Conservation (phyloP, 345 rosid species). For the Rhizophora mangle region DNA sequence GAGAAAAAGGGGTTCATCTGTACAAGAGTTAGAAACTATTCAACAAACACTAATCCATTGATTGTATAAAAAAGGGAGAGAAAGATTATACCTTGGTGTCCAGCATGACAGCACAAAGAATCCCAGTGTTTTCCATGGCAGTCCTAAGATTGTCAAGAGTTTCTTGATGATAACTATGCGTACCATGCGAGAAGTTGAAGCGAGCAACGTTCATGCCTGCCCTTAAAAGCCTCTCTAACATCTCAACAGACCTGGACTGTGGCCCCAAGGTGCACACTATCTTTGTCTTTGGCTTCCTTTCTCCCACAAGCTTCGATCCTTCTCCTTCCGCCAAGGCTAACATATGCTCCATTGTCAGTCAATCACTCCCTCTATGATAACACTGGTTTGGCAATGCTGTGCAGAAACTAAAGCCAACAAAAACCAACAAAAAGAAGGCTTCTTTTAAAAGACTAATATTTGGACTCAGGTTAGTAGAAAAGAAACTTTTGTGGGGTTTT, state of each 20-base stretch:
- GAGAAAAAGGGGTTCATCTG: too few relatives aligned
- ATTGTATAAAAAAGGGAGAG: not conserved
- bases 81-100: conserved; percentile 63
- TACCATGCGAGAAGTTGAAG: conserved; percentile 90
- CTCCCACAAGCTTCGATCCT: not conserved
- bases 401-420: not conserved
- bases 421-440: too few relatives aligned
- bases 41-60: not conserved
- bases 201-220: conserved; percentile 72
- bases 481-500: not conserved
- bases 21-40: too few relatives aligned
- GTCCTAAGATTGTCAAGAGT: conserved; percentile 80
- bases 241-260: conserved; percentile 70
- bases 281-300: conserved; percentile 76
- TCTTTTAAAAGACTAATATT: not conserved
- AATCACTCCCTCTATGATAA: not conserved
- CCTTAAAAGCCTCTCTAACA: conserved; percentile 70
- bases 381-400: not conserved
- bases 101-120: conserved; percentile 95
- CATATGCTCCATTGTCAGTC: conserved; percentile 5
- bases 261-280: conserved; percentile 96
- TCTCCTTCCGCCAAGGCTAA: not conserved
- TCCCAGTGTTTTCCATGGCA: conserved; percentile 86
- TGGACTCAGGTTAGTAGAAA: not conserved
- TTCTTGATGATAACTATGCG: conserved; percentile 86